phyloP scores from a whole-genome alignment of 352 stramenopile genomes.

The Lagenidium sp. region DNA sequence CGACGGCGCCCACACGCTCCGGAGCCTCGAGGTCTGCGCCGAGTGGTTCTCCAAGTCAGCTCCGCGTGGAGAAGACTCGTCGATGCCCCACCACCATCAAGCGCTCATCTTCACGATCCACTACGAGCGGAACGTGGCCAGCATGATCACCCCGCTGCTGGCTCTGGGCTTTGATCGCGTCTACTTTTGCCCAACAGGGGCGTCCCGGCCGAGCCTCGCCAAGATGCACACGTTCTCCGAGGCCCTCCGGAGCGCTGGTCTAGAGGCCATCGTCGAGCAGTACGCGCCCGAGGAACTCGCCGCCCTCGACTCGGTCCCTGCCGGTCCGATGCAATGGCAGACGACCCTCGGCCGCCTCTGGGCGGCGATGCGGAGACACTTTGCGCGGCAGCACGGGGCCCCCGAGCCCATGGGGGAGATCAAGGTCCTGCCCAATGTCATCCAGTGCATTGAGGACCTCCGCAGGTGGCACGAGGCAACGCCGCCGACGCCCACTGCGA shows the following conservation, averaged over 20 bases:
- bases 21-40: constrained; percentile 62
- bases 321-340: constrained; percentile 42
- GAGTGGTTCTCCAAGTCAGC: constrained; percentile 53
- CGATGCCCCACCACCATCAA: constrained; percentile 14
- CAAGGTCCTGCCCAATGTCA: constrained; percentile 39
- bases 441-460: constrained; percentile 52
- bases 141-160: constrained; percentile 52
- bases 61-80: neutral
- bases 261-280: constrained; percentile 22
- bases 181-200: constrained; percentile 66
- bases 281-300: constrained; percentile 39
- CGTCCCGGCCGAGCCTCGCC: constrained; percentile 48
- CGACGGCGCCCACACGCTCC: constrained; percentile 83
- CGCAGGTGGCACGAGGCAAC: constrained; percentile 6
- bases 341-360: constrained; percentile 46
- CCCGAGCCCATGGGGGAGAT: constrained; percentile 6
- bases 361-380: constrained; percentile 30
- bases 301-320: constrained; percentile 27
- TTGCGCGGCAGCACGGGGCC: constrained; percentile 18
- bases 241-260: constrained; percentile 27
- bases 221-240: constrained; percentile 67
- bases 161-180: constrained; percentile 55
- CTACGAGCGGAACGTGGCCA: constrained; percentile 73
- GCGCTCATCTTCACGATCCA: constrained; percentile 79
- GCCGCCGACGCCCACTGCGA: too few relatives aligned